These are phyloP conservation scores for Phytophthora pistaciae DNA, from an alignment of 352 stramenopile genomes.

Conservation along the genomic window DNA sequence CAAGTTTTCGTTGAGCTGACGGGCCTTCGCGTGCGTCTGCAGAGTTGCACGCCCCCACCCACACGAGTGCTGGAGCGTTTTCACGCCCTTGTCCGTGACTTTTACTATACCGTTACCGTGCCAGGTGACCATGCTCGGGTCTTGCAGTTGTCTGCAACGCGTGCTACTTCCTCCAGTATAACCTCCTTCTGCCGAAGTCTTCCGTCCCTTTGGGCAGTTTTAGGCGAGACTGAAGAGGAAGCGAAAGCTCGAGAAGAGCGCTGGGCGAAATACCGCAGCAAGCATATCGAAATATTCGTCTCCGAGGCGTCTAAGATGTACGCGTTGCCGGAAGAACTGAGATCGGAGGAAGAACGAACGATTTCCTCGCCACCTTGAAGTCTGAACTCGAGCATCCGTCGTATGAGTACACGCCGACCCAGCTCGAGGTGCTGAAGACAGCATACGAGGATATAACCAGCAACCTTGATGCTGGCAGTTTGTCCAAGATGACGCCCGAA, in stretches of 20 bases:
- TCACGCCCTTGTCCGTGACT: neutral
- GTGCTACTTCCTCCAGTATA: neutral
- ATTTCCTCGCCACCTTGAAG: neutral
- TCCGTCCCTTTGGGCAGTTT: neutral
- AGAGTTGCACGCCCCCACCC: neutral
- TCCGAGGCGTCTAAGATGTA: neutral
- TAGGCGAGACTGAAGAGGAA: neutral
- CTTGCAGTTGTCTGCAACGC: neutral
- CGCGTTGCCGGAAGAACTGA: conserved; percentile 1
- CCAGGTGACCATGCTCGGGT: conserved; percentile 5
- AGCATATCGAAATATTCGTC: conserved; percentile 1
- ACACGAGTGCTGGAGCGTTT: neutral
- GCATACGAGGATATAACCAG: conserved; percentile 1
- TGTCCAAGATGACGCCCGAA: neutral
- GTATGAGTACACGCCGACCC: neutral
- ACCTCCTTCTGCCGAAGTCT: neutral
- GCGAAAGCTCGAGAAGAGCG: neutral
- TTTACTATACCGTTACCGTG: neutral
- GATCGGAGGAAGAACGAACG: neutral
- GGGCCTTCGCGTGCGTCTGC: neutral
- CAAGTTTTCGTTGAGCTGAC: neutral
- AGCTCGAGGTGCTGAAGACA: neutral
- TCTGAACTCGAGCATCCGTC: neutral
- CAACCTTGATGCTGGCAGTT: neutral
- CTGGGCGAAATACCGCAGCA: neutral